Evolutionary conservation across 352 stramenopile genomes (phyloP), one percentile per base, ranked within the genome.

Genomic region (Pythium apleroticum): DNA sequence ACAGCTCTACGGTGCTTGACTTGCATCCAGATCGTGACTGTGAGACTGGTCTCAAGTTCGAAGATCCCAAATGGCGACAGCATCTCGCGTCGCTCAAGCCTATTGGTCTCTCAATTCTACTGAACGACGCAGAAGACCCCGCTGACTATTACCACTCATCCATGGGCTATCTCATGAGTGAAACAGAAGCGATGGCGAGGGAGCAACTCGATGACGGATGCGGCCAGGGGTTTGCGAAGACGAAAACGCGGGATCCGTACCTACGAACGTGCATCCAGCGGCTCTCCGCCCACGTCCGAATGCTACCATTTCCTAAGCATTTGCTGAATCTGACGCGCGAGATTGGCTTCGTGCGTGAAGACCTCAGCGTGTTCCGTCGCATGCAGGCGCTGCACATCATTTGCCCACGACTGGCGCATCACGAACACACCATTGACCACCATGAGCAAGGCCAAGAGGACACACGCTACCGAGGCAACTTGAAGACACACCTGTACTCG

Each of bases 401-500:
- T 60, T 89, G 81, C 22, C 87, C 87, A 24, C 81, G 82, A 20
- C 68, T 96, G 5, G 87, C 87, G 7, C 81, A 92, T 53, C 76
- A 90, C 63, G 87, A 96, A 63, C 87, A 96, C 62, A 89, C 84
- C 6, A 93, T 81, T 10, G 87, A 96, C 43, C 84, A 92, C 63
- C 87, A 96, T 50, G 87, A 93, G 33, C 87, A 96, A 52, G 84
- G 84, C 12, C 86, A 92, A 33, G 87, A 96, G 60, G 87, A 96
- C 63, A 90, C 82, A 12, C 77, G 87, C 39, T 94, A 91, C 53
- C 78, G 85, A 10, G 87, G 85, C 8, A 93, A 94, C 55, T 65
- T 96, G 20, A 96, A 94, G 58, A 93, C 87, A 3, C 87, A 96
- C 58, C 72, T 96, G 25, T 91, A 92, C 73, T 92, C 87, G 39